Evolutionary conservation across 2,329 filamentous ascomycete genomes (phyloP).

Genomic region (Fusarium begoniae): DNA sequence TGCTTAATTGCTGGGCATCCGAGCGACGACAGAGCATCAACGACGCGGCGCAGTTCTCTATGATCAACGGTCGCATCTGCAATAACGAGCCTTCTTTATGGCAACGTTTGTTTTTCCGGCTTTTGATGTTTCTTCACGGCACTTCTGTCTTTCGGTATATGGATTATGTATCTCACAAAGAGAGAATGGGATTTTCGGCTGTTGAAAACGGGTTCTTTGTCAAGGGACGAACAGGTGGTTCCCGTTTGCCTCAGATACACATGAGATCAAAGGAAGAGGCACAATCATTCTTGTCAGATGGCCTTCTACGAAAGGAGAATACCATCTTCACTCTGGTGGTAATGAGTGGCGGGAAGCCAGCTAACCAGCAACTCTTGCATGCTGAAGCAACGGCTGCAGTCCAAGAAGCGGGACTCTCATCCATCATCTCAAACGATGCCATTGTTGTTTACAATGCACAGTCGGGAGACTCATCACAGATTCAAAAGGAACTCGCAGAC

Average conservation of each 20-base stretch:
- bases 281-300: neutral
- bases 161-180: neutral
- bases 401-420: neutral
- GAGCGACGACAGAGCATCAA: neutral
- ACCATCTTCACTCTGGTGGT: neutral
- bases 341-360: accelerated
- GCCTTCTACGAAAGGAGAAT: neutral
- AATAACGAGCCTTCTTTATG: neutral
- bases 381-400: neutral
- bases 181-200: neutral
- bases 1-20: neutral
- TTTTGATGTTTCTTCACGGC: neutral
- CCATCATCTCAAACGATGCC: neutral
- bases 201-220: neutral
- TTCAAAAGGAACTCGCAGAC: accelerated
- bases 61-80: neutral
- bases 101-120: neutral
- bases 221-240: neutral
- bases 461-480: accelerated
- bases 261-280: neutral
- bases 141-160: neutral
- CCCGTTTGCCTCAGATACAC: neutral
- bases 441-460: neutral
- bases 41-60: neutral
- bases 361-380: accelerated